Evolutionary conservation across 495 filamentous ascomycete genomes (phyloP).

Genomic region (Xylaria nigripes): DNA sequence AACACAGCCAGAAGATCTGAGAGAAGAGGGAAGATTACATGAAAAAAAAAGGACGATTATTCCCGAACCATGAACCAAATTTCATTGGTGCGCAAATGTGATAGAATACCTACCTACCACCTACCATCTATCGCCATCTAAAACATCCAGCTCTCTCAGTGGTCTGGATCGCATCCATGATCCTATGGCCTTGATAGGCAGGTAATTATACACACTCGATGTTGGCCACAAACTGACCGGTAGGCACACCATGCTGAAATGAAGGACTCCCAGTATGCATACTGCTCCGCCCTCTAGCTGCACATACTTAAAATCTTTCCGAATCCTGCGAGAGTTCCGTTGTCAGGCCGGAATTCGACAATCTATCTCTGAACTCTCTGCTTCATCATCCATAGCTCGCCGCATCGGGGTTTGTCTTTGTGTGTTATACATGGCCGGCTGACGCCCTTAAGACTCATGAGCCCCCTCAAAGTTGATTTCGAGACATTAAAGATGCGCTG

Average conservation of each 20-base stretch:
- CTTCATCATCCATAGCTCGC: conserved; percentile 4
- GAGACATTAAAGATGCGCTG: not conserved
- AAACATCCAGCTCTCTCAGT: not conserved
- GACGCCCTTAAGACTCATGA: conserved; percentile 2
- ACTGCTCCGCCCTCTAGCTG: not conserved
- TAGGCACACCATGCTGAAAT: not conserved
- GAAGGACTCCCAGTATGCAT: not conserved
- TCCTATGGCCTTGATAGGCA: not conserved
- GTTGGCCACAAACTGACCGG: not conserved
- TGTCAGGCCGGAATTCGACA: not conserved
- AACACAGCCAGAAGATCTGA: too few relatives aligned
- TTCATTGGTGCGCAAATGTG: not conserved
- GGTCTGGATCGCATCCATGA: conserved; percentile 4
- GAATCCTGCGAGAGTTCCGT: not conserved
- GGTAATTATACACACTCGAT: not conserved
- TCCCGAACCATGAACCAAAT: not conserved
- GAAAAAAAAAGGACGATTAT: not conserved
- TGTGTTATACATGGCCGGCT: conserved; percentile 11
- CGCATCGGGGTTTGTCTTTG: conserved; percentile 1
- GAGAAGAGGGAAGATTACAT: not conserved
- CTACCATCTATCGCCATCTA: conserved; percentile 2
- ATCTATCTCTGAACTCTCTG: not conserved
- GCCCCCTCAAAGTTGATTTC: not conserved
- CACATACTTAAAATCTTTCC: not conserved
- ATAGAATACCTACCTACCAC: not conserved